phyloP scores from a whole-genome alignment of 1,284 basidiomycete genomes.

The Prillingera fragicola region DNA sequence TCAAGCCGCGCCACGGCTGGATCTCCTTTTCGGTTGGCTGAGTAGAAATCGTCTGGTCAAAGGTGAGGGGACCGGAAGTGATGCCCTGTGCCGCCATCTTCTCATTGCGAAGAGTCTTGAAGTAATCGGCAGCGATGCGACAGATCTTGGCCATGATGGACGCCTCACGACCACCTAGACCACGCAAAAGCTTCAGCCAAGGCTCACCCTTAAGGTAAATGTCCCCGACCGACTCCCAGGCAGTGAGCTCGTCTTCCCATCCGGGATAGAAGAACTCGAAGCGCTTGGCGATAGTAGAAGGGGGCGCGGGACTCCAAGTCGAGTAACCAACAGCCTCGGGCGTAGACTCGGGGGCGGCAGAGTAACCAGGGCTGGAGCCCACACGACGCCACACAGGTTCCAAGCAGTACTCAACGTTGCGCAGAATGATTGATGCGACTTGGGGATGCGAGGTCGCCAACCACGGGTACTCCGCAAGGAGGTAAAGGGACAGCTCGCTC shows the following conservation, averaged over 20 bases:
- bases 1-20: conserved; percentile 66
- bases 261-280: conserved; percentile 85
- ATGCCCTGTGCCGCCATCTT: conserved; percentile 15
- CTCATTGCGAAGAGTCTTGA: conserved; percentile 21
- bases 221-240: conserved; percentile 62
- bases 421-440: conserved; percentile 76
- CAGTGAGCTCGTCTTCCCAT: conserved; percentile 68
- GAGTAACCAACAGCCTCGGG: too few relatives aligned
- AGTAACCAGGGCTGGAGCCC: too few relatives aligned
- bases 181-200: conserved; percentile 66
- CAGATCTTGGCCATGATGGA: conserved; percentile 60
- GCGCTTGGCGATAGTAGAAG: conserved; percentile 61
- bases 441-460: conserved; percentile 73
- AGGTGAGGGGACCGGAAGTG: not conserved
- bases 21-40: conserved; percentile 40
- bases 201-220: conserved; percentile 56
- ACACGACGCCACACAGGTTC: conserved; percentile 58
- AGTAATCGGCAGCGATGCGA: conserved; percentile 56
- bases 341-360: too few relatives aligned
- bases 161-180: conserved; percentile 68
- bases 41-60: conserved; percentile 24
- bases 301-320: conserved; percentile 57
- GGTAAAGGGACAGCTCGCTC: conserved; percentile 65
- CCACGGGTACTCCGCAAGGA: conserved; percentile 81
- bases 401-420: conserved; percentile 64